These are phyloP conservation scores for Fusarium papillatum DNA, from an alignment of 2,329 filamentous ascomycete species.

Conservation along the genomic window DNA sequence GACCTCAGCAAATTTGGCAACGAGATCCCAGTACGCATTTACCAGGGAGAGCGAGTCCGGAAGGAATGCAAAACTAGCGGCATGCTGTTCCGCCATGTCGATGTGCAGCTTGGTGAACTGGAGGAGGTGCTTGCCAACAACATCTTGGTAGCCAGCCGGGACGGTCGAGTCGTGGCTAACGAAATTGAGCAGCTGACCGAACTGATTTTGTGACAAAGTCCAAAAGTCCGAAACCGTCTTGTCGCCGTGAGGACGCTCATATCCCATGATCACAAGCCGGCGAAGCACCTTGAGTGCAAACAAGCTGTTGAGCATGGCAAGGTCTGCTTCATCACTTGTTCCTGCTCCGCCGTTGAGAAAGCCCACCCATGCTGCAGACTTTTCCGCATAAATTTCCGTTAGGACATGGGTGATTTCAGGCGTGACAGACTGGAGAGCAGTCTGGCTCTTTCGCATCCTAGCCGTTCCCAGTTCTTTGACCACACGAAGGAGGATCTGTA, in stretches of 20 bases:
- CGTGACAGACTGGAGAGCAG: conserved; percentile 81
- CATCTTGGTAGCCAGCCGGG: conserved; percentile 66
- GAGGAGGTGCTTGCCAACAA: conserved; percentile 88
- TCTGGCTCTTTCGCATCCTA: conserved; percentile 80
- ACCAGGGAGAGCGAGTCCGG: conserved; percentile 84
- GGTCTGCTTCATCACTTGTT: conserved; percentile 69
- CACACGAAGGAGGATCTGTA: conserved; percentile 85
- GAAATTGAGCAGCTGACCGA: conserved; percentile 80
- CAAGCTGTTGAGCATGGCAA: conserved; percentile 82
- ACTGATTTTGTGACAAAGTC: conserved; percentile 81
- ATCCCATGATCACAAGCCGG: conserved; percentile 84
- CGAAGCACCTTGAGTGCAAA: conserved; percentile 84
- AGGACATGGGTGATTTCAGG: conserved; percentile 89
- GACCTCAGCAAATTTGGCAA: conserved; percentile 81
- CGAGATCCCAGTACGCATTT: conserved; percentile 87
- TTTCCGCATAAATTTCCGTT: conserved; percentile 81
- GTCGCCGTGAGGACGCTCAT: conserved; percentile 86
- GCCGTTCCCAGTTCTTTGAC: conserved; percentile 93
- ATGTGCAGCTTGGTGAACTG: conserved; percentile 94
- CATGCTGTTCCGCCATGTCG: conserved; percentile 84
- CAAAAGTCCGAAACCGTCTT: conserved; percentile 84
- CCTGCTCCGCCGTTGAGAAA: conserved; percentile 70
- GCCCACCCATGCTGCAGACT: conserved; percentile 77
- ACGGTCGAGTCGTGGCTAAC: conserved; percentile 69
- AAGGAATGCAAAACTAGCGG: conserved; percentile 85